Percentiles rank a stretch among this genome's conserved stretches.
Conservation (phyloP, 108 stramenopile genomes). For the Conticribra weissflogii region DNA sequence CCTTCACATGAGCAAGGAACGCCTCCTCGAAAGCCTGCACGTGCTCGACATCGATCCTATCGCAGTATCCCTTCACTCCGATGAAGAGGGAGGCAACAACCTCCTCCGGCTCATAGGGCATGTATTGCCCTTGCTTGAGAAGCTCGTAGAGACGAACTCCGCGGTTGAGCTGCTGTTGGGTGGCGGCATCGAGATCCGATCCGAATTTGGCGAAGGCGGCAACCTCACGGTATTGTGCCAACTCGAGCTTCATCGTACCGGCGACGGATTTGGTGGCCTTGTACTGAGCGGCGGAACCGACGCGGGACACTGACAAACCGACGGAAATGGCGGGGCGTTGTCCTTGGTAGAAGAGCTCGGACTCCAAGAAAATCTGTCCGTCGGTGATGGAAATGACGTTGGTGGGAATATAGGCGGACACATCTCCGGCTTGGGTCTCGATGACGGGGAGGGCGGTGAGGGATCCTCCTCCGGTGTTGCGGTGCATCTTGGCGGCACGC, state of each 20-base stretch:
- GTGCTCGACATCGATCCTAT: constrained; percentile 97
- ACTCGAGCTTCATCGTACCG: constrained; percentile 99
- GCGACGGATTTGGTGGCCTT: constrained; percentile 99
- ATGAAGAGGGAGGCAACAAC: constrained; percentile 97
- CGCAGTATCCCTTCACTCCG: constrained; percentile 99
- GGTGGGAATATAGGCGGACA: constrained; percentile 99
- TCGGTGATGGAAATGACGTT: constrained; percentile 99
- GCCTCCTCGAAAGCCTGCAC: constrained; percentile 95
- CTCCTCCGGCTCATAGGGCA: constrained; percentile 98
- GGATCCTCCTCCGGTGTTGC: constrained; percentile 95
- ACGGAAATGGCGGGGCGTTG: constrained; percentile 99
- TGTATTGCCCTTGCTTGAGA: constrained; percentile 99
- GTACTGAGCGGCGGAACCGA: constrained; percentile 99
- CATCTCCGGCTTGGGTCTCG: constrained; percentile 99
- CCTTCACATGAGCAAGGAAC: constrained; percentile 96
- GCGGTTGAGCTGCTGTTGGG: constrained; percentile 99
- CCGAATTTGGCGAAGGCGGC: constrained; percentile 99
- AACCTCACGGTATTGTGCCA: constrained; percentile 99
- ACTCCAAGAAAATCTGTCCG: constrained; percentile 99
- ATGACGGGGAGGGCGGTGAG: constrained; percentile 99
- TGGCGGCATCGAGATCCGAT: constrained; percentile 98
- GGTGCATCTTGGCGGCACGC: constrained; percentile 99
- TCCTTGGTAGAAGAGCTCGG: constrained; percentile 99
- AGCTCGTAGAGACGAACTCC: constrained; percentile 99
- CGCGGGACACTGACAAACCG: constrained; percentile 98